Base-by-base conservation (phyloP, 2,329 filamentous ascomycete species). In the Pyrenochaeta sp. region DNA sequence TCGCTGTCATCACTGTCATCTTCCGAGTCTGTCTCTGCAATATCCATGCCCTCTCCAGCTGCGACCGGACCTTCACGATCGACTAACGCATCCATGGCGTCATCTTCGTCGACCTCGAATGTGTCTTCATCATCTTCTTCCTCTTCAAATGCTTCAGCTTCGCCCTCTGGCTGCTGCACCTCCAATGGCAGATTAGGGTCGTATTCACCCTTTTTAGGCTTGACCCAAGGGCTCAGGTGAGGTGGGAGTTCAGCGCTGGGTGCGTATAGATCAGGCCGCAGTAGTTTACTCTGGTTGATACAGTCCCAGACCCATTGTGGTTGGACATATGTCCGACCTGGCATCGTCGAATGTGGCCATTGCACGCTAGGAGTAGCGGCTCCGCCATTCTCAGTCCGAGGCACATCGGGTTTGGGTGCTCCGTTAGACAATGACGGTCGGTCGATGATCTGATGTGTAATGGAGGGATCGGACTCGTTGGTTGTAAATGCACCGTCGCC, bases 261-360 rank as follows among this genome's bases (percentile, higher is more conserved):
- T 0, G 87, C 89, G 65, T 99, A 99, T 23, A 92, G 74, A 66
- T 96, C 90, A 21, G 92, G 84, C 55, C 88, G 82, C 69, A 96
- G 86, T 42, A 99, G 77, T 72, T 93, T 90, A 51, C 90, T 90
- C 31, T 94, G 89, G 69, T 99, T 99, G 69, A 96, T 77, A 63
- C 89, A 93, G 67, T 99, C 94, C 94, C 94, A 99, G 3, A 99
- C 85, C 93, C 95, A 99, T 70, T 99, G 94, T 14, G 94, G 94
- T 76, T 99, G 94, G 42, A 99, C 77, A 61, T 99, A 99, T 53
- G 85, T 90, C 55, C 94, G 83, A 23, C 93, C 93, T n/a, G 93
- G 91, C 50, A 97, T 87, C 49, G 91, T 85, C 53, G 84, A 84
- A 63, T 89, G 88, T 20, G 79, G 75, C 63, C 74, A 76, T 48